Evolutionary conservation across 1,284 basidiomycete genomes (phyloP).

Genomic region (Trametes pubescens): DNA sequence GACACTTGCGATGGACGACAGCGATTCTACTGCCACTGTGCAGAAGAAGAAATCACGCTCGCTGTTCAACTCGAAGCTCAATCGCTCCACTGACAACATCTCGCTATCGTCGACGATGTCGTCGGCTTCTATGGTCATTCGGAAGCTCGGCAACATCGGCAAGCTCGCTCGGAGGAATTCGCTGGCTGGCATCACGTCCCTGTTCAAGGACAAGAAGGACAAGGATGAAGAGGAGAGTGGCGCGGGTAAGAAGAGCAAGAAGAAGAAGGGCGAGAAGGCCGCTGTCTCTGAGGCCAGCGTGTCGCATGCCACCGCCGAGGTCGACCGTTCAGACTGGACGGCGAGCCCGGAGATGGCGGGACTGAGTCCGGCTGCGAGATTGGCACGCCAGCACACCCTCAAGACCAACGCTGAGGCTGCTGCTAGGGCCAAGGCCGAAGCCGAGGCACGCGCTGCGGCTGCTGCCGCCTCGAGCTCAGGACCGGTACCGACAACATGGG

Average conservation of each 20-base stretch:
- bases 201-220: conserved; percentile 93
- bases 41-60: conserved; percentile 74
- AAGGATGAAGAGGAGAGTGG: conserved; percentile 61
- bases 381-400: conserved; percentile 89
- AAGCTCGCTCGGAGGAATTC: conserved; percentile 92
- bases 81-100: conserved; percentile 97
- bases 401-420: conserved; percentile 87
- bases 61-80: conserved; percentile 91
- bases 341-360: conserved; percentile 68
- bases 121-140: conserved; percentile 96
- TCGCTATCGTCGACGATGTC: conserved; percentile 97
- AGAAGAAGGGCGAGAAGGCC: conserved; percentile 64
- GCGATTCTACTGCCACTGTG: conserved; percentile 57
- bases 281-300: conserved; percentile 78
- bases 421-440: conserved; percentile 69
- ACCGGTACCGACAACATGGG: conserved; percentile 75
- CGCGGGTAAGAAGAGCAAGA: conserved; percentile 53
- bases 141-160: conserved; percentile 94
- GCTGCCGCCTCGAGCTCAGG: conserved; percentile 43
- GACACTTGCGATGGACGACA: conserved; percentile 43
- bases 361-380: conserved; percentile 91
- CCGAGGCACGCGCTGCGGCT: conserved; percentile 50
- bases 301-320: conserved; percentile 87
- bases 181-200: conserved; percentile 90
- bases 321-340: conserved; percentile 69